These are phyloP conservation scores for Prunus persica DNA, from an alignment of 306 rosid species.

Conservation along the genomic window Prunus_persica_NCBIv2 NC_034010.1:26627501-26628000, in stretches of 20 bases:
- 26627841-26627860: slow-evolving; percentile 6
- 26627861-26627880: slow-evolving; percentile 59
- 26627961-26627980: slow-evolving; percentile 96
- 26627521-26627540: slow-evolving; percentile 22
- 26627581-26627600: slow-evolving; percentile 3
- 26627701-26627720: neutral
- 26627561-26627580: slow-evolving; percentile 7
- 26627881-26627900: slow-evolving; percentile 83
- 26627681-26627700: neutral
- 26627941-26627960: slow-evolving; percentile 91
- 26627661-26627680: neutral
- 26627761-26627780: neutral
- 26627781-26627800: neutral
- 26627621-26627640: neutral
- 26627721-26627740: neutral
- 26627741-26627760: neutral
- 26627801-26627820: slow-evolving; percentile 7
- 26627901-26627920: slow-evolving; percentile 91
- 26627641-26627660: neutral
- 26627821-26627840: slow-evolving; percentile 3
- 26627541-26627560: slow-evolving; percentile 17
- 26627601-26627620: slow-evolving; percentile 14
- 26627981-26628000: slow-evolving; percentile 90
- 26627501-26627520: slow-evolving; percentile 43
- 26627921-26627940: slow-evolving; percentile 92